These are phyloP conservation scores for Sequoiadendron giganteum DNA, from an alignment of 75 land plant species.

Conservation along the genomic window DNA sequence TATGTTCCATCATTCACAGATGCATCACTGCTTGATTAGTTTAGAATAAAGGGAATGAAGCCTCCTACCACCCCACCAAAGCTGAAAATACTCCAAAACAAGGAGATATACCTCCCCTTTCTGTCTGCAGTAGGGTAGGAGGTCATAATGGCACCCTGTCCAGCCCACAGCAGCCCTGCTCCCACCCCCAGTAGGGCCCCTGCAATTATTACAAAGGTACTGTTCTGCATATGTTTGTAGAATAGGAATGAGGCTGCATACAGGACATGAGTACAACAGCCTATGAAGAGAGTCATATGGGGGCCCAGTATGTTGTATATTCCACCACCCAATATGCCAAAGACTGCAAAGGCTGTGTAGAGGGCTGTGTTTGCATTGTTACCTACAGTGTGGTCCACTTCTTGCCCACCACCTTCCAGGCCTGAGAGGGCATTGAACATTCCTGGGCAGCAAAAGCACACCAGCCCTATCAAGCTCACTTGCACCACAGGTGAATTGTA, in stretches of 20 bases:
- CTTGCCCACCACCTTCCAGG: constrained; percentile 40
- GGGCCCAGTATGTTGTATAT: constrained; percentile 36
- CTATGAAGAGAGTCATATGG: constrained; percentile 53
- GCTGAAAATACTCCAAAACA: constrained; percentile 95
- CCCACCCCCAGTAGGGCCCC: constrained; percentile 37
- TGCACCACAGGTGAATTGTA: constrained; percentile 16
- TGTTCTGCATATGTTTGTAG: constrained; percentile 31
- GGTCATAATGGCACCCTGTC: constrained; percentile 44
- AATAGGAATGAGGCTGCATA: constrained; percentile 39
- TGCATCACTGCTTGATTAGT: constrained; percentile 48
- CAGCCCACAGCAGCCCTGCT: constrained; percentile 45
- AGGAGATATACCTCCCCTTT: constrained; percentile 67
- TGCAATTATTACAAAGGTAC: constrained; percentile 22
- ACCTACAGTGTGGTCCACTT: constrained; percentile 21
- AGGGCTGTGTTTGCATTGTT: constrained; percentile 45
- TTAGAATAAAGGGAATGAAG: constrained; percentile 70
- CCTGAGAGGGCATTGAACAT: constrained; percentile 50
- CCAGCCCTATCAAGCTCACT: constrained; percentile 23
- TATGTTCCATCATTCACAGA: constrained; percentile 72
- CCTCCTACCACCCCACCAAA: constrained; percentile 87
- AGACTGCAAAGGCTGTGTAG: constrained; percentile 37
- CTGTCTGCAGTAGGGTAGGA: constrained; percentile 26
- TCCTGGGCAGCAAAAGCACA: constrained; percentile 52
- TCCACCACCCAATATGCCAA: constrained; percentile 42
- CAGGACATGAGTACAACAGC: constrained; percentile 61